Base-by-base conservation (phyloP, 805 yeast genomes). In the Schwanniomyces vanrijiae region DNA sequence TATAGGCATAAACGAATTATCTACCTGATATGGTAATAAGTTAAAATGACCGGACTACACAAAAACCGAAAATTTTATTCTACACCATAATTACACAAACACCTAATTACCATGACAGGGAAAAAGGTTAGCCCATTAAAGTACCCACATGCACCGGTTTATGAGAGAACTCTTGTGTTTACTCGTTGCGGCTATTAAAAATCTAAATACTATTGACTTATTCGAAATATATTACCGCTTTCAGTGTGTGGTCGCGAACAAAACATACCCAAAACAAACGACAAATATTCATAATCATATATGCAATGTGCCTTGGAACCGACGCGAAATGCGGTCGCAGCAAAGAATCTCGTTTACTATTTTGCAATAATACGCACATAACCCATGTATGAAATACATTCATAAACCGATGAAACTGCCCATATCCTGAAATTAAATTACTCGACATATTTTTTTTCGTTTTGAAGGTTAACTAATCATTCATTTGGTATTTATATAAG, bases 281-380 rank as follows among this genome's bases (percentile, higher is more conserved):
- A 26, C 10, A 7, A 26, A 26, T 9, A 26, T 4, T 31, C 35
- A 14, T 16, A 31, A 7, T 11, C 20, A 14, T 4, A 4, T 31
- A 31, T 31, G 35, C 35, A 31, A 18, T 31, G 35, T 31, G 20
- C 35, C 35, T 31, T 31, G 18, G 35, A 14, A 31, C 11, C 19
- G 19, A 31, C 35, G 35, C 35, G 35, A 31, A 31, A 31, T 14
- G 35, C 19, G 34, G 34, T 31, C 35, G 35, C 35, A 31, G 35
- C 35, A 31, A 31, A 31, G 35, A 31, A 14, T 31, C 35, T 31
- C 20, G 20, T 18, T 31, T 31, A 13, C 35, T 10, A 20, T 31
- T 31, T 31, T 31, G 35, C 35, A 31, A 31, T 31, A 31, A 31
- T 14, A 31, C 9, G 35, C 20, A 31, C 19, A 31, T 31, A 6